These are phyloP conservation scores for Phytopythium montanum DNA, from an alignment of 352 stramenopile genomes.

Conservation along the genomic window DNA sequence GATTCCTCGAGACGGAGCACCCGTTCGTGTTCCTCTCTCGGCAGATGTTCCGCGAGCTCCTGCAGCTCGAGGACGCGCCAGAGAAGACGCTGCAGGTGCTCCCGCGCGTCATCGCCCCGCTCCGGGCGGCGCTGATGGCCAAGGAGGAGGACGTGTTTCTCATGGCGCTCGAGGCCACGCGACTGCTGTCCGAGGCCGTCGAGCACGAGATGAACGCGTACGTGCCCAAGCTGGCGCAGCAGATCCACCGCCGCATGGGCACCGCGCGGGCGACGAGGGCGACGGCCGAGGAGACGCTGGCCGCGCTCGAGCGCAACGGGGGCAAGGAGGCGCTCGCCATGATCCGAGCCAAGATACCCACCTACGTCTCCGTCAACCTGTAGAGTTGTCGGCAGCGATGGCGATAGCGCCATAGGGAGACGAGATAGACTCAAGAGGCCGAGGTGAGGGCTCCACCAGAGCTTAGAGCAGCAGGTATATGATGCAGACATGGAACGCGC, in stretches of 20 bases:
- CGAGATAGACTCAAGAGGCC: too few relatives aligned
- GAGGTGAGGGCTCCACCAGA: too few relatives aligned
- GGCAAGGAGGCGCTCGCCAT: conserved; percentile 71
- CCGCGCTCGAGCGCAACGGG: conserved; percentile 63
- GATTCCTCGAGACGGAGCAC: conserved; percentile 71
- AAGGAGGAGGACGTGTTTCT: conserved; percentile 72
- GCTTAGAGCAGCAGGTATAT: too few relatives aligned
- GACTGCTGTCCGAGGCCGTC: conserved; percentile 57
- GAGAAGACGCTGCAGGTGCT: conserved; percentile 60
- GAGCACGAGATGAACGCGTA: conserved; percentile 77
- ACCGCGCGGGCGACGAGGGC: conserved; percentile 45
- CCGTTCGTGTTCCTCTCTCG: conserved; percentile 78
- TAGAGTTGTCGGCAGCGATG: too few relatives aligned
- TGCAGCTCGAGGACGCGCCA: conserved; percentile 53
- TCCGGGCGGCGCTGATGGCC: conserved; percentile 60
- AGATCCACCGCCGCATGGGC: conserved; percentile 71
- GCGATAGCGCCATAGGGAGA: not conserved
- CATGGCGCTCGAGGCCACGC: conserved; percentile 62
- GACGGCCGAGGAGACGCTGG: conserved; percentile 61
- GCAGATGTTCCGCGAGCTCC: conserved; percentile 65
- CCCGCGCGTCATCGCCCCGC: conserved; percentile 51
- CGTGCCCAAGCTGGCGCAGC: conserved; percentile 66
- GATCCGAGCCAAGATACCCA: conserved; percentile 77
- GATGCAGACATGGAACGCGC: too few relatives aligned
- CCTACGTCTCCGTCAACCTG: conserved; percentile 52